Percentiles rank a stretch among this genome's conserved stretches.
Conservation (phyloP, 2,329 filamentous ascomycete species). For the Metarhizium robertsii region DNA sequence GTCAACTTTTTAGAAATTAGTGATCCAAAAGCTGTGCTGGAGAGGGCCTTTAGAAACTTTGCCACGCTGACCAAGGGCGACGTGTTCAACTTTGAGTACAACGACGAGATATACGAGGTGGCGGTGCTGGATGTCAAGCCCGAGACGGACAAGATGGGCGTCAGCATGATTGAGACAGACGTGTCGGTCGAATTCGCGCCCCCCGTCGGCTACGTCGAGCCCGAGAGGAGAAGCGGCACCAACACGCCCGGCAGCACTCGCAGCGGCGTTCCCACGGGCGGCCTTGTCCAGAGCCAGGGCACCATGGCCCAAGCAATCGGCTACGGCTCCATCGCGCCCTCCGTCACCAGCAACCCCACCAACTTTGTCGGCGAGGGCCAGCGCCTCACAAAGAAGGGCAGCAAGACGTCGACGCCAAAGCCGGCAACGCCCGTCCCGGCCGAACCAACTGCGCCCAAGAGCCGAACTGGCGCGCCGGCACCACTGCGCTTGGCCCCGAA, state of each 20-base stretch:
- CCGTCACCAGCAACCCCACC: conserved; percentile 59
- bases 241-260: conserved; percentile 68
- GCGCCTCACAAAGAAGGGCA: conserved; percentile 72
- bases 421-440: conserved; percentile 58
- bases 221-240: conserved; percentile 68
- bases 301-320: conserved; percentile 98
- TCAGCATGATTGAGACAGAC: conserved; percentile 94
- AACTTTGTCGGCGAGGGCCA: conserved; percentile 77
- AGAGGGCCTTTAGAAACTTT: conserved; percentile 94
- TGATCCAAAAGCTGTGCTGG: conserved; percentile 92
- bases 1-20: conserved; percentile 92
- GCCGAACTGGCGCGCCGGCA: conserved; percentile 67
- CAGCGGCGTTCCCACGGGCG: conserved; percentile 58
- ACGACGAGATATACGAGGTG: conserved; percentile 87
- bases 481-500: conserved; percentile 77
- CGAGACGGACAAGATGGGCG: conserved; percentile 68
- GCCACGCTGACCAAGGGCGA: conserved; percentile 88
- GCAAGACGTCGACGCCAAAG: conserved; percentile 58
- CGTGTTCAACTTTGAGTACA: conserved; percentile 93
- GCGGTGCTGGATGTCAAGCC: conserved; percentile 92
- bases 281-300: conserved; percentile 72
- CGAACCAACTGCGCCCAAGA: conserved; percentile 22
- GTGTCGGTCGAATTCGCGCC: conserved; percentile 92
- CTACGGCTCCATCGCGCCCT: conserved; percentile 81
- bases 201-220: conserved; percentile 89